Conservation (phyloP, 2,329 filamentous ascomycete species). For the Colletotrichum tropicicola region DNA sequence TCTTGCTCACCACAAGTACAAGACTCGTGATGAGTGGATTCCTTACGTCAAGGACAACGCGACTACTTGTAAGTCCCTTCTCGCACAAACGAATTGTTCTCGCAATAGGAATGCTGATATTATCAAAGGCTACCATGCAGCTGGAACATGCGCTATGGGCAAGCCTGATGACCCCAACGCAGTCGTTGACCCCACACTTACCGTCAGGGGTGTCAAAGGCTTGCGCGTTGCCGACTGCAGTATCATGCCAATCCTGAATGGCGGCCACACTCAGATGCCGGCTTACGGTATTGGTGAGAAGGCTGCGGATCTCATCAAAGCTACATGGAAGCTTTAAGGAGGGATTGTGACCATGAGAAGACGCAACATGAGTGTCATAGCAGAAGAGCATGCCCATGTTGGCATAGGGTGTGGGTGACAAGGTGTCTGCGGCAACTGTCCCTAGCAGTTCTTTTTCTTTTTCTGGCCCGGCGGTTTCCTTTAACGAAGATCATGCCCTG, state of each 20-base stretch:
- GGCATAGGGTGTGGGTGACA: too few relatives aligned
- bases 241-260: conserved; percentile 60
- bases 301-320: conserved; percentile 56
- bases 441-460: too few relatives aligned
- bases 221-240: conserved; percentile 64
- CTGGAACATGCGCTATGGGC: conserved; percentile 64
- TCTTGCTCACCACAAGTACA: conserved; percentile 60
- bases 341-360: too few relatives aligned
- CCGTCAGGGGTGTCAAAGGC: conserved; percentile 59
- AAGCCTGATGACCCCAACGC: conserved; percentile 54
- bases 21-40: conserved; percentile 65
- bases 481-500: too few relatives aligned
- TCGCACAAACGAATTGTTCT: background rate
- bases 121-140: conserved; percentile 60
- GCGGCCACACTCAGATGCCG: conserved; percentile 65
- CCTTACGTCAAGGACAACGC: conserved; percentile 65
- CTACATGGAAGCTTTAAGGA: conserved; percentile 28
- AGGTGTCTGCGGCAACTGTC: too few relatives aligned
- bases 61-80: conserved; percentile 63
- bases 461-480: too few relatives aligned
- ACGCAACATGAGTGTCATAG: background rate
- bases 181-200: conserved; percentile 62
- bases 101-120: background rate
- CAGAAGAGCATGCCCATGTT: background rate
- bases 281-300: conserved; percentile 67